Evolutionary conservation across 2,329 filamentous ascomycete species (phyloP).

Genomic region (Thermochaetoides dissita): DNA sequence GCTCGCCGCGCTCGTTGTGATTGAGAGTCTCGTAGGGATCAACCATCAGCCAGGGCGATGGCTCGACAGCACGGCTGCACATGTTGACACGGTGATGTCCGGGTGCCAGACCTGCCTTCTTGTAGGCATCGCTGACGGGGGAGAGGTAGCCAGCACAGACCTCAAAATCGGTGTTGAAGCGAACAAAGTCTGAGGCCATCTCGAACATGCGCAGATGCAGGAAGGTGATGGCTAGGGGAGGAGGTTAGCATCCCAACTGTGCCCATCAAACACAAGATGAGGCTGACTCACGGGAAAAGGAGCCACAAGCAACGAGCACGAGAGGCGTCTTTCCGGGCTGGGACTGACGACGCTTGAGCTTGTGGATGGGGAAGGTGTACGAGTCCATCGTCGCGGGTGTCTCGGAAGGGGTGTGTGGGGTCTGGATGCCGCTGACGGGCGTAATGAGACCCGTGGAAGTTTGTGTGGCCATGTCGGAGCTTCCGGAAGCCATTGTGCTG

Average conservation of each 20-base stretch:
- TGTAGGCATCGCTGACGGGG: slow-evolving; percentile 50
- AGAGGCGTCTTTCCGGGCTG: slow-evolving; percentile 20
- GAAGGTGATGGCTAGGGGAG: slow-evolving; percentile 14
- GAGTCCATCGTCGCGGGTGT: slow-evolving; percentile 3
- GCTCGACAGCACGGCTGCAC: slow-evolving; percentile 68
- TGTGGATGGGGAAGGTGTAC: slow-evolving; percentile 18
- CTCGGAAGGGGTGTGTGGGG: too few relatives aligned
- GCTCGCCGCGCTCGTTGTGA: slow-evolving; percentile 31
- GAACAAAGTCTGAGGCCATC: slow-evolving; percentile 25
- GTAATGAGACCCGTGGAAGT: too few relatives aligned
- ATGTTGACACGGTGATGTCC: slow-evolving; percentile 66
- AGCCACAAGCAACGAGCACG: slow-evolving; percentile 24
- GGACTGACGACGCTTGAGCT: slow-evolving; percentile 16
- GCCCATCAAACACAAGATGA: too few relatives aligned
- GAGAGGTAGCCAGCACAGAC: slow-evolving; percentile 75
- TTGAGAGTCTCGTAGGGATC: slow-evolving; percentile 74
- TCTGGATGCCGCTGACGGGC: too few relatives aligned
- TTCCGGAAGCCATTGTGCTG: too few relatives aligned
- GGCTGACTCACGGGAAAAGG: slow-evolving; percentile 19
- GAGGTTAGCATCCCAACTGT: too few relatives aligned
- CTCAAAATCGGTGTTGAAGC: slow-evolving; percentile 45
- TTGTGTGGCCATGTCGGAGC: too few relatives aligned
- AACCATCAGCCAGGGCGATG: slow-evolving; percentile 71
- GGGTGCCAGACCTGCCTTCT: slow-evolving; percentile 65
- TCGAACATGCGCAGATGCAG: slow-evolving; percentile 25